Conservation (phyloP, 1,284 basidiomycete genomes). For the Cutaneotrichosporon sp. region DNA sequence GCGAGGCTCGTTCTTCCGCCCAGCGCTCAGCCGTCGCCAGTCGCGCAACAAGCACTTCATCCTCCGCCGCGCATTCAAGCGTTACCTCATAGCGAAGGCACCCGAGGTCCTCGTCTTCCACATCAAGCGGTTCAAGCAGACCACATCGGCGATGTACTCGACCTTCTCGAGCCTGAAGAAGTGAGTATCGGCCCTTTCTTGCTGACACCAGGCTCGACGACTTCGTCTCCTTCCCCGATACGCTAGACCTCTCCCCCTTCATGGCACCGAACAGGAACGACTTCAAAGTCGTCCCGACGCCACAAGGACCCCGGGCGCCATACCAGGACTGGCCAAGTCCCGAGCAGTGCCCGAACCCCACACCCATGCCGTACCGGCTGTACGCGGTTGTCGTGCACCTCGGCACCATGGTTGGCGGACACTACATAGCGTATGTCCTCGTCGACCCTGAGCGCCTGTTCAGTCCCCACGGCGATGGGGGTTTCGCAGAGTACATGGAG, state of each 20-base stretch:
- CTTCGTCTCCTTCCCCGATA: constrained; percentile 79
- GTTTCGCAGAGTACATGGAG: constrained; percentile 1
- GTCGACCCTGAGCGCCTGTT: constrained; percentile 43
- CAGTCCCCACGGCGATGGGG: constrained; percentile 3
- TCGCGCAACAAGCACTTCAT: constrained; percentile 52
- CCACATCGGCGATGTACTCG: constrained; percentile 33
- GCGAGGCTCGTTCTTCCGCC: constrained; percentile 8
- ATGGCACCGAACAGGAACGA: constrained; percentile 62
- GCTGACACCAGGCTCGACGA: constrained; percentile 66
- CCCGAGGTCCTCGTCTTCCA: constrained; percentile 88
- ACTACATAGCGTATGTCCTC: constrained; percentile 67
- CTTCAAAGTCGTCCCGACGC: constrained; percentile 39
- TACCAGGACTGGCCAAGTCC: constrained; percentile 46
- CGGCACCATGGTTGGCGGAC: constrained; percentile 77
- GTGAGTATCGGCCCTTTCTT: constrained; percentile 39
- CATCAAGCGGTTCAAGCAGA: constrained; percentile 86
- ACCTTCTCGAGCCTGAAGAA: constrained; percentile 46
- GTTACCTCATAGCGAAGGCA: constrained; percentile 79
- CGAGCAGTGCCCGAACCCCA: constrained; percentile 36
- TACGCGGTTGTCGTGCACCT: constrained; percentile 79
- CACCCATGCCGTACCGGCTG: constrained; percentile 43
- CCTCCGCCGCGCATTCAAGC: constrained; percentile 79
- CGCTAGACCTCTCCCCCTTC: constrained; percentile 77
- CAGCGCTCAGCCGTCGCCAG: not conserved
- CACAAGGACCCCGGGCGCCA: constrained; percentile 31